These are phyloP conservation scores for Mucor circinelloides DNA, from an alignment of 371 early-diverging fungal species.

Conservation along the genomic window DNA sequence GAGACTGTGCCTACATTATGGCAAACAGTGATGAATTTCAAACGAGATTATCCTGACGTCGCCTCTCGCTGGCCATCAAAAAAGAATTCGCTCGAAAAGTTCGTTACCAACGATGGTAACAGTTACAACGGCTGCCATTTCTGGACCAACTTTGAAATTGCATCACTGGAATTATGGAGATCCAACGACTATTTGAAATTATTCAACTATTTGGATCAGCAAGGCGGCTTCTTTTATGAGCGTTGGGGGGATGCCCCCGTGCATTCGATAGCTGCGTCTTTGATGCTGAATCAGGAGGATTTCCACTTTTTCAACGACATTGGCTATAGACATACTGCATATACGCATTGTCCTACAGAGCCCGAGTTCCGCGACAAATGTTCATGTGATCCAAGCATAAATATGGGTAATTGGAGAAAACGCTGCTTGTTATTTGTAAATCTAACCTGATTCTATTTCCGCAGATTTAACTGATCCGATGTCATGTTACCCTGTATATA, in stretches of 20 bases:
- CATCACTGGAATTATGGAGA: conserved; percentile 81
- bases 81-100: conserved; percentile 43
- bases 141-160: conserved; percentile 81
- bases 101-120: conserved; percentile 41
- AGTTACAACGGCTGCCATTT: conserved; percentile 74
- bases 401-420: conserved; percentile 45
- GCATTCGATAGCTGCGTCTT: conserved; percentile 87
- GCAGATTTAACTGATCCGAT: conserved; percentile 21
- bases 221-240: conserved; percentile 96
- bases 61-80: conserved; percentile 33
- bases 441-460: neutral
- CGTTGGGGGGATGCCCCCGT: conserved; percentile 97
- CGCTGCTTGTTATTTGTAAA: neutral
- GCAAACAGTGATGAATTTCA: conserved; percentile 59
- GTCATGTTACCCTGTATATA: conserved; percentile 18
- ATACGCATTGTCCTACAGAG: conserved; percentile 71
- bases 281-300: conserved; percentile 78
- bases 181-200: conserved; percentile 70
- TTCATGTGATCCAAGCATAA: conserved; percentile 52
- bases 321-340: conserved; percentile 72
- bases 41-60: conserved; percentile 42
- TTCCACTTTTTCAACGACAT: conserved; percentile 89
- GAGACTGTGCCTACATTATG: conserved; percentile 78
- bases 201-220: conserved; percentile 82
- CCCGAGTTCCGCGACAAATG: conserved; percentile 59